A percentile compares a stretch with the other conserved stretches of the same genome.
phyloP scores from a whole-genome alignment of 352 stramenopile genomes.

The Pythium utonaiense region DNA sequence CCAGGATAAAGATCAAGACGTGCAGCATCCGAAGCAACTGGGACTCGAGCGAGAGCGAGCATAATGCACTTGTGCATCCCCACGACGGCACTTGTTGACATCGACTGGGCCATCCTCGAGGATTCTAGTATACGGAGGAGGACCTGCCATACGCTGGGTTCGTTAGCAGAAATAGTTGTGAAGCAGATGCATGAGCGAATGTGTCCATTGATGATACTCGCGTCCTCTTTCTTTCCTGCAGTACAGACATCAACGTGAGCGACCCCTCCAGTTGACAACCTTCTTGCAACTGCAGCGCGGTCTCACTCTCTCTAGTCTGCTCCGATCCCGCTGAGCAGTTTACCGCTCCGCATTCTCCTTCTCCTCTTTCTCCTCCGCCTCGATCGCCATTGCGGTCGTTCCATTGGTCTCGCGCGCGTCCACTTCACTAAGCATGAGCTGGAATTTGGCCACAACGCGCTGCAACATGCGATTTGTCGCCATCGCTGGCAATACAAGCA shows the following conservation, averaged over 20 bases:
- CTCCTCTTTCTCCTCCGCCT: not conserved
- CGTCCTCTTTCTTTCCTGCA: not conserved
- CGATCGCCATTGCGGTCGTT: not conserved
- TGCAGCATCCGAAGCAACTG: too few relatives aligned
- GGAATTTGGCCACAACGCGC: slow-evolving; percentile 79
- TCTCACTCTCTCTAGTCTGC: too few relatives aligned
- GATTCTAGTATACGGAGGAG: not conserved
- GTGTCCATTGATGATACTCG: not conserved
- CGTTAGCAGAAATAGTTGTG: not conserved
- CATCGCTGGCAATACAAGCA: slow-evolving; percentile 71
- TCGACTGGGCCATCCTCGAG: not conserved
- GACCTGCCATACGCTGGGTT: too few relatives aligned
- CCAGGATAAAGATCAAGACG: too few relatives aligned
- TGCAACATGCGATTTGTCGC: slow-evolving; percentile 76
- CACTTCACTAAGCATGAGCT: slow-evolving; percentile 80
- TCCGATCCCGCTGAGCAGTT: not conserved
- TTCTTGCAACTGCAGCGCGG: too few relatives aligned
- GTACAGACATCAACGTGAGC: not conserved
- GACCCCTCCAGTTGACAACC: not conserved
- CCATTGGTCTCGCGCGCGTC: slow-evolving; percentile 13
- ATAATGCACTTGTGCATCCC: not conserved
- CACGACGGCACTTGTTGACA: not conserved
- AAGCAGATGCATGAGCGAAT: not conserved
- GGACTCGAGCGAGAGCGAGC: not conserved
- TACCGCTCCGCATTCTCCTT: not conserved